Percentiles rank a stretch among this genome's conserved stretches.
Conservation (phyloP, 179 eudicot genomes). For the Dionaea muscipula region DNA sequence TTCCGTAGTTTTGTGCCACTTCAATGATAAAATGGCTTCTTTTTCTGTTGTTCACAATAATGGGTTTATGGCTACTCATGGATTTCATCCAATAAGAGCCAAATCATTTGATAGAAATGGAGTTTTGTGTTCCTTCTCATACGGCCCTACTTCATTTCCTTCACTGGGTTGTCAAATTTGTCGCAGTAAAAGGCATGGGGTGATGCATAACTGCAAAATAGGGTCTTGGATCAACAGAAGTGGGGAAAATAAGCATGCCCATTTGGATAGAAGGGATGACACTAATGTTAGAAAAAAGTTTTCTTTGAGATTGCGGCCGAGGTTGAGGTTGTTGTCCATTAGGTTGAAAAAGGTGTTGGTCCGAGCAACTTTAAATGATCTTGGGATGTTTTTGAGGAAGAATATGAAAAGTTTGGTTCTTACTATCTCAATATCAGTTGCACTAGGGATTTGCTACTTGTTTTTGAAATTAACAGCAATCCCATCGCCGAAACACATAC, state of each 20-base stretch:
- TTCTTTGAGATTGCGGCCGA: conserved; percentile 54
- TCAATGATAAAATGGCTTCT: conserved; percentile 36
- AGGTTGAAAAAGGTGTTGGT: conserved; percentile 40
- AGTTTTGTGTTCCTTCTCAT: conserved; percentile 19
- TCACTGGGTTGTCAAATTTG: conserved; percentile 19
- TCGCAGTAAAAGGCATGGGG: conserved; percentile 19
- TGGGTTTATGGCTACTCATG: conserved; percentile 32
- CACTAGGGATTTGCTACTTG: conserved; percentile 58
- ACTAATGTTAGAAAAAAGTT: conserved; percentile 31
- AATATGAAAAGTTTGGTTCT: conserved; percentile 45
- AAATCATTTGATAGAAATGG: conserved; percentile 19
- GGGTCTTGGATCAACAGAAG: conserved; percentile 27
- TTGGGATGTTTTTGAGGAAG: conserved; percentile 56
- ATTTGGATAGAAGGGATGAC: conserved; percentile 23
- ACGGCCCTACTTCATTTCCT: conserved; percentile 19
- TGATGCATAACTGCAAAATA: conserved; percentile 22
- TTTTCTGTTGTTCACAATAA: conserved; percentile 38
- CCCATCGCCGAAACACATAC: conserved; percentile 62
- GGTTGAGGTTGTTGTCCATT: conserved; percentile 44
- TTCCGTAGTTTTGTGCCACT: neutral
- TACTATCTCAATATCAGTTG: conserved; percentile 37
- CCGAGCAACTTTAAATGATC: conserved; percentile 37
- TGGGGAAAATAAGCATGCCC: conserved; percentile 22
- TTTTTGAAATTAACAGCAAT: conserved; percentile 53
- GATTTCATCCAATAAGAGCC: conserved; percentile 22